phyloP scores from a whole-genome alignment of 2,329 filamentous ascomycete species.

The Phoma sp. region DNA sequence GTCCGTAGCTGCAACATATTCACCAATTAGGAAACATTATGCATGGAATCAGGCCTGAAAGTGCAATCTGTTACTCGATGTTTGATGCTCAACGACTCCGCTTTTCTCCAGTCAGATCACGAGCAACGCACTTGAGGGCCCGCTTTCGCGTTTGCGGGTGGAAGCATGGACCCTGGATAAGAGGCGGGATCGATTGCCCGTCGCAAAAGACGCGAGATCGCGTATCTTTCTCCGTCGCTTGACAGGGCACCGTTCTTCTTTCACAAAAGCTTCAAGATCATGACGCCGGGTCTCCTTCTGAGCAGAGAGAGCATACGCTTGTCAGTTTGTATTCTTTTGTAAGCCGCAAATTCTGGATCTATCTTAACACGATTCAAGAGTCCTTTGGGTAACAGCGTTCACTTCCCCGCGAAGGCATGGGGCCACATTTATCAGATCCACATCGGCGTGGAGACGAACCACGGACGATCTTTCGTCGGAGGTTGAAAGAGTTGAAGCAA shows the following conservation, averaged over 20 bases:
- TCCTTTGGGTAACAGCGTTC: too few species aligned
- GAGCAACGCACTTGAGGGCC: not conserved
- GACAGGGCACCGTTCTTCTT: not conserved
- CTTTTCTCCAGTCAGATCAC: constrained; percentile 9
- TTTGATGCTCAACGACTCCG: constrained; percentile 17
- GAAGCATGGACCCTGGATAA: constrained; percentile 12
- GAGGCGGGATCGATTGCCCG: constrained; percentile 18
- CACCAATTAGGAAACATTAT: constrained; percentile 16
- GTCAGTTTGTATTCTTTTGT: not conserved
- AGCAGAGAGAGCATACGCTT: too few species aligned
- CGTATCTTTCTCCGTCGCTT: constrained; percentile 9
- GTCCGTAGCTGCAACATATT: constrained; percentile 13
- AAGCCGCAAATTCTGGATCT: too few species aligned
- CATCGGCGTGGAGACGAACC: too few species aligned
- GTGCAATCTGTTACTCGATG: constrained; percentile 16
- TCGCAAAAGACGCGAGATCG: constrained; percentile 7
- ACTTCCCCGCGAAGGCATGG: too few species aligned
- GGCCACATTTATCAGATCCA: too few species aligned
- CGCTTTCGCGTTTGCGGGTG: constrained; percentile 4
- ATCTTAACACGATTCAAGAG: too few species aligned
- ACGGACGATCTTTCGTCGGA: too few species aligned
- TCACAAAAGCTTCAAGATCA: not conserved
- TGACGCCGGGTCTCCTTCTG: too few species aligned
- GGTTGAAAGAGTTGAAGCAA: too few species aligned
- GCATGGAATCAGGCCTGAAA: constrained; percentile 11